Evolutionary conservation across 495 filamentous ascomycete species (phyloP), one percentile per base, ranked within the genome.

Genomic region (Cenococcum geophilum): DNA sequence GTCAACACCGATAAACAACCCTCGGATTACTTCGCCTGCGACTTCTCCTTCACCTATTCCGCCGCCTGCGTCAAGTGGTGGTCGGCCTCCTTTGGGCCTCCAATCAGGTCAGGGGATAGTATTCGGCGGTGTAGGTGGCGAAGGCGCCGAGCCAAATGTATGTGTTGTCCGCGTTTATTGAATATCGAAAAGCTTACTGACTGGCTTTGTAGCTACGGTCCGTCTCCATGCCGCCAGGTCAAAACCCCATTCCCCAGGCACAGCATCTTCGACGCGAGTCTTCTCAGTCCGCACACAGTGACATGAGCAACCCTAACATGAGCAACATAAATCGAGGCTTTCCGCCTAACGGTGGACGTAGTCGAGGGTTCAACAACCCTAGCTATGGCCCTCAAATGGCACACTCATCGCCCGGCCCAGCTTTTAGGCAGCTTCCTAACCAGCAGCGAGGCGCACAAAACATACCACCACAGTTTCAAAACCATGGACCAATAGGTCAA

Each of bases 11-110:
- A 36, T 47, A 8, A 49, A 59, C 35, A 68, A 76, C 55, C 74
- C 74, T 55, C 73, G 73, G 64, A 81, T 89, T 21, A 83, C 87
- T 58, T 85, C 86, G 42, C 76, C 78, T 67, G 77, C 72, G 34
- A 85, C 87, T 70, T 96, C 92, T 14, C 92, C 92, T 2, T 89
- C 87, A 21, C 92, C 92, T 5, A 97, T 97, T 56, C 91, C 91
- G 20, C 87, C 89, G 86, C 87, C 47, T 6, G 55, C 40, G 14
- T 47, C 37, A 40, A 95, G 90, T 73, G 91, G 91, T 68, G 90
- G 90, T 67, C 81, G 88, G 73, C 89, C 89, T 47, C 87, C 87
- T 32, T 88, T 88, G 11, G 81, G 80, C 49, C 79, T 87, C 65
- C 83, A 86, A 63, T 79, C 43, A 11, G 53, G 79, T 60, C 83